Evolutionary conservation across 2,329 filamentous ascomycete genomes (phyloP), one percentile per base, ranked within the genome.

Genomic region (Aspergillus oerlinghausenensis): DNA sequence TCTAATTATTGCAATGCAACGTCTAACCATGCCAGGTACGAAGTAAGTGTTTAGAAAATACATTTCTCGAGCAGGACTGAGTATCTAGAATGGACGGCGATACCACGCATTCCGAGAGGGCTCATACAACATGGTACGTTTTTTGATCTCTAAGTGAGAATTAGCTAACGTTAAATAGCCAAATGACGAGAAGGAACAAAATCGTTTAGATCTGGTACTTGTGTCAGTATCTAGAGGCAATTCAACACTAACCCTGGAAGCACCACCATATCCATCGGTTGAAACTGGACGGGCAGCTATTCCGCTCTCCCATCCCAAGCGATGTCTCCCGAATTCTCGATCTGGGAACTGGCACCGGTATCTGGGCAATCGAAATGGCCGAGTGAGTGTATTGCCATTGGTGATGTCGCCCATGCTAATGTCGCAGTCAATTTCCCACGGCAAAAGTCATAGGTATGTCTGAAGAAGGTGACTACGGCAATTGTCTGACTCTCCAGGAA

Each of bases 331-430:
- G 61, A 14, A 58, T 69, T 2, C 59, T 69, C 4, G 66, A 69
- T 53, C 50, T 69, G 19, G 66, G 66, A 0, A 68, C 66, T 0
- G 66, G 66, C 9, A 67, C 66, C 0, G 66, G 66, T 0, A 63
- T 65, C 9, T 69, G 66, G 66, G 65, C 65, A 4, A 60, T 67
- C 1, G 66, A 69, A 28, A 55, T 58, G 25, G 60, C 57, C 21
- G 67, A 61, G 51, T 61, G 4, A 19, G 49, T 53, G 1, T 11
- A 4, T 10, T 21, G 3, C 11, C 19, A 2, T 6, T 3, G 14
- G 11, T 19, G 3, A 43, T 10, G 6, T 11, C 10, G 28, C n/a
- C 45, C 17, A 50, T n/a, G 19, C 25, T 21, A 19, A 8, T n/a
- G 11, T 17, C 23, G 29, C 7, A 61, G 62, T 63, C 42, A 67